Evolutionary conservation across 306 rosid species (phyloP), one percentile per base, ranked within the genome.

Genomic region (Quercus engelmannii): DNA sequence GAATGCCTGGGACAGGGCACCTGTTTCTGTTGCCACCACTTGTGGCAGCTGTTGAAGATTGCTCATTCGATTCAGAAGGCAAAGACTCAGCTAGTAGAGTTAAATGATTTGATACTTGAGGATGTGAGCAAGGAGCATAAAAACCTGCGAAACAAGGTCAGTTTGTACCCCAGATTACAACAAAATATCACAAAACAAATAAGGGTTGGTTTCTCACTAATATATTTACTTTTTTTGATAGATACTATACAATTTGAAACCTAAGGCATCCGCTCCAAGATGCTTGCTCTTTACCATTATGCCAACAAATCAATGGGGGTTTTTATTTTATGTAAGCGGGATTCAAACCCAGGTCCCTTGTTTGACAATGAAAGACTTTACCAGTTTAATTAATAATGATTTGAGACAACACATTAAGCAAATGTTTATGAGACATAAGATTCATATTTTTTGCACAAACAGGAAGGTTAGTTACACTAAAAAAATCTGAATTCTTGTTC

Each of bases 41-140:
- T 19, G 83, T 26, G 58, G 55, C 86, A 10, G 82, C 81, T 56
- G 46, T 62, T 33, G 80, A 79, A 9, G 90, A 84, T 15, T 90
- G 82, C 20, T 86, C 93, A 74, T 72, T 82, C 19, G 75, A 86
- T 76, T 95, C 96, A 52, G 86, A 85, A 79, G 98, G 97, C 68
- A 92, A 82, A 55, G 99, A 95, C 84, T 95, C 98, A 5, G 91
- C 83, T 62, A 89, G 65, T 76, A 95, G 90, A 79, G 93, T 91
- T 56, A 95, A 84, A 87, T 87, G 86, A 82, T 92, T 95, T 56
- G 98, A 88, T 19, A 95, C 92, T 82, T 82, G 97, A 82, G 94
- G 84, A 81, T 91, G 98, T 21, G 97, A 91, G 81, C 98, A 91
- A 18, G 99, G 99, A 7, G 99, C 98, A 76, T 84, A 90, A 87